phyloP scores from a whole-genome alignment of 768 basidiomycete genomes.

The Serpula lacrymans region DNA sequence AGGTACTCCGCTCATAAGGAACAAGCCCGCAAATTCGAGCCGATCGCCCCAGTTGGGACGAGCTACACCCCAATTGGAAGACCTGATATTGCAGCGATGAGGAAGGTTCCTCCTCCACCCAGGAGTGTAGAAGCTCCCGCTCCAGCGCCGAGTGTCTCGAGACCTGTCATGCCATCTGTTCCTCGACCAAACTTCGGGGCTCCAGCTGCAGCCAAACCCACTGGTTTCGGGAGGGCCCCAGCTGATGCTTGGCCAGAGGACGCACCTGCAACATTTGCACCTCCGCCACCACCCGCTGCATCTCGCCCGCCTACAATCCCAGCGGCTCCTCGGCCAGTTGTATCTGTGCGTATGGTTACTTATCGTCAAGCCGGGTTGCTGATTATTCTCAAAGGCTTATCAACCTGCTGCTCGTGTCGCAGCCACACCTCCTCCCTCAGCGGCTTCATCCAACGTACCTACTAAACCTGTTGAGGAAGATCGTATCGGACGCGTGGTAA shows the following conservation, averaged over 20 bases:
- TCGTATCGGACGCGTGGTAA: constrained; percentile 72
- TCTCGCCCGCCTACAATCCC: constrained; percentile 48
- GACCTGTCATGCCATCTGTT: constrained; percentile 37
- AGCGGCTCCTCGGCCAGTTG: constrained; percentile 38
- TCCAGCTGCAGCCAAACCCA: constrained; percentile 38
- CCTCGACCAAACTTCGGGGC: constrained; percentile 49
- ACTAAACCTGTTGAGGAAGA: constrained; percentile 77
- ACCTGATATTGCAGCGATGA: constrained; percentile 63
- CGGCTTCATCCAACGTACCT: constrained; percentile 45
- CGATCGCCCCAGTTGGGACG: constrained; percentile 79
- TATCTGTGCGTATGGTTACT: constrained; percentile 29
- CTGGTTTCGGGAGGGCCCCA: constrained; percentile 39
- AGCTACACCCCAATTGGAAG: constrained; percentile 74
- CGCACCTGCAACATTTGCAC: constrained; percentile 29
- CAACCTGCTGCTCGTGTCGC: constrained; percentile 23
- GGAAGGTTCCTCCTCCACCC: constrained; percentile 40
- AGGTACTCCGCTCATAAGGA: constrained; percentile 87
- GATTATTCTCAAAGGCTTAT: constrained; percentile 12
- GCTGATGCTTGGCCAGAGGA: constrained; percentile 64
- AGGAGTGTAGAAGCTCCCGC: constrained; percentile 9
- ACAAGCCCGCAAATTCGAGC: constrained; percentile 64
- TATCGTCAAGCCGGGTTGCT: constrained; percentile 4
- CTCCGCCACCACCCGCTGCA: constrained; percentile 42
- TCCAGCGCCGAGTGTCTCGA: constrained; percentile 4
- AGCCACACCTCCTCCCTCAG: constrained; percentile 32